Evolutionary conservation across 176 grass and related monocot species (phyloP).

Genomic region (Aegilops umbellulata): DNA sequence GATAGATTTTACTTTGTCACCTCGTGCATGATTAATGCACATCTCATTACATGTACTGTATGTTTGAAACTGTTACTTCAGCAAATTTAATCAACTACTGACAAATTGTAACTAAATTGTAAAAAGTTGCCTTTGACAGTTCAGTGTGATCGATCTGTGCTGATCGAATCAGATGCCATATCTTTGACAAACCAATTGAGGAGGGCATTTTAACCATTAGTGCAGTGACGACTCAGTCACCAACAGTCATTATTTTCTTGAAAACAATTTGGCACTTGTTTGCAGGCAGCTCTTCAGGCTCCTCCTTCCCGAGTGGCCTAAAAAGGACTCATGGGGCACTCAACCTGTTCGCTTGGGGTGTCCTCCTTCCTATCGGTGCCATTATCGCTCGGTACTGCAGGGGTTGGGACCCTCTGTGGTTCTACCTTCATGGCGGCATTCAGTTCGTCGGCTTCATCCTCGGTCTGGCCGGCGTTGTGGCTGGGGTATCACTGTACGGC

Average conservation of each 20-base stretch:
- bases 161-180: not conserved
- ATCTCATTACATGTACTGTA: not conserved
- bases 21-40: not conserved
- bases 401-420: constrained; percentile 87
- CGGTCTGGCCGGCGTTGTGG: constrained; percentile 73
- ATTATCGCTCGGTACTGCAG: constrained; percentile 81
- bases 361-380: constrained; percentile 81
- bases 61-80: not conserved
- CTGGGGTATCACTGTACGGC: constrained; percentile 74
- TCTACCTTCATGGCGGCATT: constrained; percentile 79
- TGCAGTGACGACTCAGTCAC: not conserved
- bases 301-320: constrained; percentile 54
- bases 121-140: not conserved
- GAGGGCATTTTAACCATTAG: not conserved
- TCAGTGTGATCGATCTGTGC: not conserved
- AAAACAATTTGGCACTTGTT: not conserved
- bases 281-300: constrained; percentile 64
- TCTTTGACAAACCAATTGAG: not conserved
- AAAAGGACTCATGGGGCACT: constrained; percentile 88
- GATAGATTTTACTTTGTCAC: not conserved
- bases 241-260: not conserved
- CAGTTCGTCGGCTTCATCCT: constrained; percentile 86
- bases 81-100: not conserved
- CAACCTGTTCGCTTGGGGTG: constrained; percentile 86
- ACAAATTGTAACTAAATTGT: not conserved